Evolutionary conservation across 2,329 filamentous ascomycete species (phyloP), one percentile per base, ranked within the genome.

Genomic region (Pseudocercospora vitis): DNA sequence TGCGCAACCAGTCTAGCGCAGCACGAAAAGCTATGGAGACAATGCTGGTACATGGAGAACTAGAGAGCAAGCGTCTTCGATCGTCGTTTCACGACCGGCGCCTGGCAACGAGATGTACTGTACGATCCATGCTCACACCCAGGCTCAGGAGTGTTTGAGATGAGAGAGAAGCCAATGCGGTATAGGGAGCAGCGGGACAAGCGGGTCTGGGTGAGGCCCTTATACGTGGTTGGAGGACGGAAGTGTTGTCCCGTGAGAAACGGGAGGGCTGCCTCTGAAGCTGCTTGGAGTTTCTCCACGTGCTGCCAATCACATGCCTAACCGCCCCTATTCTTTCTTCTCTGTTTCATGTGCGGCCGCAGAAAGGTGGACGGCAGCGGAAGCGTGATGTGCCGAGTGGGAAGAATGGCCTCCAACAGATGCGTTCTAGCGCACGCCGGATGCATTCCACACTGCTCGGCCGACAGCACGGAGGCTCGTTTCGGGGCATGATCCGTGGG

Each of bases 1-100:
- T 23, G 12, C 37, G 37, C 37, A 40, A 19, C 19, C 37, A 21
- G 16, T n/a, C 11, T 19, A 19, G 37, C 37, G 37, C 37, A 40
- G 37, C 19, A 24, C 31, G 33, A 48, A 29, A 32, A 46, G n/a
- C 14, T 31, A 14, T 50, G 45, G 16, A 37, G 19, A 40, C 37
- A 42, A 24, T 23, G 19, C 18, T 5, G 18, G 19, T 42, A 8
- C n/a, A n/a, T n/a, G n/a, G n/a, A 26, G 3, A 12, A 35, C 5
- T n/a, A 9, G 7, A n/a, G n/a, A 35, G 8, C 8, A 42, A 21
- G 16, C 9, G 37, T 42, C 37, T 19, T 37, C 33, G 7, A 18
- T 19, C 8, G 21, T 18, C 14, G 37, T 26, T 19, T 42, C 37
- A 26, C 37, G 37, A 26, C 21, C 12, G n/a, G 19, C 18, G n/a